Evolutionary conservation across 2,329 filamentous ascomycete genomes (phyloP).

Genomic region (Apiospora koreana): DNA sequence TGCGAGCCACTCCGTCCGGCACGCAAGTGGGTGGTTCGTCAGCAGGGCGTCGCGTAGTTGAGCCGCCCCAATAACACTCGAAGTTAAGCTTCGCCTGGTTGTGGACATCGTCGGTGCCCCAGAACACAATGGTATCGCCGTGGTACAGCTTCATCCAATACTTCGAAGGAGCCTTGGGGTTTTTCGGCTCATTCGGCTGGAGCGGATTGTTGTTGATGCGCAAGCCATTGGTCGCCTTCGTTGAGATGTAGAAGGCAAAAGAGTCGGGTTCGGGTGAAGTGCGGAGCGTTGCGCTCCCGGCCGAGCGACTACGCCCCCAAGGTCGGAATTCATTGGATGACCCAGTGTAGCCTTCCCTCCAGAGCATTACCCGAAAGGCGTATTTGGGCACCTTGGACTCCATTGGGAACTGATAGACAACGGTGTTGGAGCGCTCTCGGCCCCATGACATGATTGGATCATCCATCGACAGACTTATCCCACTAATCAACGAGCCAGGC

Average conservation of each 20-base stretch:
- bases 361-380: slow-evolving; percentile 77
- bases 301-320: slow-evolving; percentile 52
- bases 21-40: slow-evolving; percentile 40
- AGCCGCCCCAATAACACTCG: slow-evolving; percentile 58
- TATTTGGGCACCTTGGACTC: slow-evolving; percentile 80
- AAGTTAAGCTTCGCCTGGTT: slow-evolving; percentile 49
- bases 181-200: slow-evolving; percentile 54
- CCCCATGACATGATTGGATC: slow-evolving; percentile 77
- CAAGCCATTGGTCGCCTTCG: slow-evolving; percentile 76
- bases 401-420: slow-evolving; percentile 59
- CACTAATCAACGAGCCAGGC: slow-evolving; percentile 40
- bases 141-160: slow-evolving; percentile 72
- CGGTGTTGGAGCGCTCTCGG: slow-evolving; percentile 67
- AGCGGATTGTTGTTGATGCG: slow-evolving; percentile 73
- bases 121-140: slow-evolving; percentile 77
- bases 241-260: slow-evolving; percentile 74
- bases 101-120: slow-evolving; percentile 48
- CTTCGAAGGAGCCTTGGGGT: slow-evolving; percentile 54
- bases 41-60: slow-evolving; percentile 41
- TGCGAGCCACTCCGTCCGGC: slow-evolving; percentile 39
- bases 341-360: slow-evolving; percentile 65
- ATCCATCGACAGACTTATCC: slow-evolving; percentile 65
- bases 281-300: slow-evolving; percentile 35
- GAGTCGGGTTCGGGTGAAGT: slow-evolving; percentile 45
- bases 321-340: slow-evolving; percentile 53